Conservation (phyloP, 148 eudicot genomes). For the Cornus kousa region DNA sequence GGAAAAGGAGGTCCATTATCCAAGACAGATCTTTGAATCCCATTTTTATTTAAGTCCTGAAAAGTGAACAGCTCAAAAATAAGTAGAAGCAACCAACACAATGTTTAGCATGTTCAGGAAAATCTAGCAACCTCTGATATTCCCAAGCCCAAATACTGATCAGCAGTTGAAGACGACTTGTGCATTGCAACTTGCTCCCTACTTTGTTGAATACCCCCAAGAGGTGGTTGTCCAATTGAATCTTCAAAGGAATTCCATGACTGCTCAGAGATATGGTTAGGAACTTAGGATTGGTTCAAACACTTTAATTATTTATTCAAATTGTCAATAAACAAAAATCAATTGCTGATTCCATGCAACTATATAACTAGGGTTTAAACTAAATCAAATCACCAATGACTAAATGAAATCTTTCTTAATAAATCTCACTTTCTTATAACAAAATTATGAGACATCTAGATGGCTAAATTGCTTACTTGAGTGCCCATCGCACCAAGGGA, state of each 20-base stretch:
- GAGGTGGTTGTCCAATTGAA: conserved; percentile 20
- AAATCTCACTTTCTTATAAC: not conserved
- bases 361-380: not conserved
- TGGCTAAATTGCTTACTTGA: conserved; percentile 42
- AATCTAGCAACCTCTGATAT: conserved; percentile 29
- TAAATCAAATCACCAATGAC: conserved; percentile 5
- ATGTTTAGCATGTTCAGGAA: not conserved
- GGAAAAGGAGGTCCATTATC: conserved; percentile 29
- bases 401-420: not conserved
- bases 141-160: conserved; percentile 28
- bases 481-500: conserved; percentile 25
- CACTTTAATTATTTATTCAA: not conserved
- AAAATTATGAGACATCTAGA: not conserved
- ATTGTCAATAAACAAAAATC: not conserved
- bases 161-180: conserved; percentile 27
- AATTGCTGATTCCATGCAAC: not conserved
- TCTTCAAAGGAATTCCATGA: conserved; percentile 74
- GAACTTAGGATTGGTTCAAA: not conserved
- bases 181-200: conserved; percentile 32
- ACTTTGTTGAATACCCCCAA: conserved; percentile 19
- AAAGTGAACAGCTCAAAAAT: conserved; percentile 12
- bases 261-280: conserved; percentile 27
- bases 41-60: conserved; percentile 31
- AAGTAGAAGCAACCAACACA: not conserved
- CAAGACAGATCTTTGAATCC: conserved; percentile 23